phyloP scores from a whole-genome alignment of 768 basidiomycete species.

The Asterophora lycoperdoides region DNA sequence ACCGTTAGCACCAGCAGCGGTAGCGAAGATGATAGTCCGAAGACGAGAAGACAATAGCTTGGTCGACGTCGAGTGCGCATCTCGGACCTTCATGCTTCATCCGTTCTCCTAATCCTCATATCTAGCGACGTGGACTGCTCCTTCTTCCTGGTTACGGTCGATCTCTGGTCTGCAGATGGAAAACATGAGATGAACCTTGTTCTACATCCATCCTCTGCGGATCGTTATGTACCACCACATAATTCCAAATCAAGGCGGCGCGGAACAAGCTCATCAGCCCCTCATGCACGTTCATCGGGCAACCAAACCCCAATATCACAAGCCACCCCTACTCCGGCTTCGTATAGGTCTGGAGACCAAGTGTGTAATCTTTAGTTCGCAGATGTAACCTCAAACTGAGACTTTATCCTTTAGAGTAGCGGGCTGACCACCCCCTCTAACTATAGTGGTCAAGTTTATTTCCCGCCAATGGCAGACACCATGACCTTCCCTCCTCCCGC shows the following conservation, averaged over 20 bases:
- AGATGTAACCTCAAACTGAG: slow-evolving; percentile 8
- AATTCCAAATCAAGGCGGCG: slow-evolving; percentile 39
- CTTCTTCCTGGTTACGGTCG: slow-evolving; percentile 89
- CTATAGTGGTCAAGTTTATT: slow-evolving; percentile 42
- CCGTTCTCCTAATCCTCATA: background rate
- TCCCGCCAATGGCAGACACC: slow-evolving; percentile 38
- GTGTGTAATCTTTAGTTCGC: slow-evolving; percentile 26
- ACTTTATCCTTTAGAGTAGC: slow-evolving; percentile 18
- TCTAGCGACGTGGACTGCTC: slow-evolving; percentile 78
- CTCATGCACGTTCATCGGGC: slow-evolving; percentile 32
- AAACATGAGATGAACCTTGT: slow-evolving; percentile 86
- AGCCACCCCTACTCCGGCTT: slow-evolving; percentile 44
- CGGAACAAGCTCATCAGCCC: slow-evolving; percentile 35
- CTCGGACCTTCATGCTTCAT: slow-evolving; percentile 2
- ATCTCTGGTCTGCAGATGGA: slow-evolving; percentile 84
- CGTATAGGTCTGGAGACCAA: slow-evolving; percentile 42
- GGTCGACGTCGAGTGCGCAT: slow-evolving; percentile 72
- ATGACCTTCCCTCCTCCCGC: slow-evolving; percentile 38
- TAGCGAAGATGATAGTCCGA: slow-evolving; percentile 77
- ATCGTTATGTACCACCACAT: slow-evolving; percentile 61
- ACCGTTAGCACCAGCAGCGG: slow-evolving; percentile 86
- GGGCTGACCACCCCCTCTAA: slow-evolving; percentile 29
- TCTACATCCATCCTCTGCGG: slow-evolving; percentile 76
- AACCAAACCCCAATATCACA: slow-evolving; percentile 46
- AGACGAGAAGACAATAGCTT: slow-evolving; percentile 56